Evolutionary conservation across 352 stramenopile species (phyloP).

Genomic region (Phytophthora crassamura): DNA sequence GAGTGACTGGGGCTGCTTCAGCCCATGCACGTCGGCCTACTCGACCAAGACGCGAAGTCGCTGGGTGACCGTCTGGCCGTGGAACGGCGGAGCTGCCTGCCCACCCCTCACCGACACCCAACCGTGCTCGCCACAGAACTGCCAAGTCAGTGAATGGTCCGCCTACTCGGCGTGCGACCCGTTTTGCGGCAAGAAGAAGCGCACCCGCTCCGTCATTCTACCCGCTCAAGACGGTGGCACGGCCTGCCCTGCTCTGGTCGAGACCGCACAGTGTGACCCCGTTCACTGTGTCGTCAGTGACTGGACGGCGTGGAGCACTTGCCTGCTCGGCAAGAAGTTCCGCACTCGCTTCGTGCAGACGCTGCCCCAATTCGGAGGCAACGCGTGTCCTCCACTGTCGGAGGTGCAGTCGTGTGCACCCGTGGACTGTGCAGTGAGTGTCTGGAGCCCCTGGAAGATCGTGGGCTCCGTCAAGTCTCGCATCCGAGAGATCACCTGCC

Average conservation of each 20-base stretch:
- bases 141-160: slow-evolving; percentile 44
- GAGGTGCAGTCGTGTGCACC: slow-evolving; percentile 39
- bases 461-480: slow-evolving; percentile 49
- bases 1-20: slow-evolving; percentile 48
- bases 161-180: slow-evolving; percentile 39
- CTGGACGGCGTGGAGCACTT: slow-evolving; percentile 53
- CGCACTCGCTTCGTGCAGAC: slow-evolving; percentile 44
- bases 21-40: slow-evolving; percentile 33
- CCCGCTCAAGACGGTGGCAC: slow-evolving; percentile 33
- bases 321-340: slow-evolving; percentile 42
- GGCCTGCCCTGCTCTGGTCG: slow-evolving; percentile 36
- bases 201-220: slow-evolving; percentile 37
- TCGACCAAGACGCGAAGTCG: slow-evolving; percentile 53
- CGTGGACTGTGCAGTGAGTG: slow-evolving; percentile 53
- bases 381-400: slow-evolving; percentile 35
- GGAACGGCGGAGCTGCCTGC: slow-evolving; percentile 47
- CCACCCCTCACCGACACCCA: slow-evolving; percentile 49
- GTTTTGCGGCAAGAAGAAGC: slow-evolving; percentile 41
- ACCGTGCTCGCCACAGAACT: slow-evolving; percentile 53
- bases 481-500: slow-evolving; percentile 42
- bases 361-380: slow-evolving; percentile 46
- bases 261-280: slow-evolving; percentile 44
- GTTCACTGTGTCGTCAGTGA: slow-evolving; percentile 52
- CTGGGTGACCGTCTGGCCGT: slow-evolving; percentile 28
- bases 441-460: slow-evolving; percentile 44